Base-by-base conservation (phyloP, 2,329 filamentous ascomycete species). In the Geosmithia flava region DNA sequence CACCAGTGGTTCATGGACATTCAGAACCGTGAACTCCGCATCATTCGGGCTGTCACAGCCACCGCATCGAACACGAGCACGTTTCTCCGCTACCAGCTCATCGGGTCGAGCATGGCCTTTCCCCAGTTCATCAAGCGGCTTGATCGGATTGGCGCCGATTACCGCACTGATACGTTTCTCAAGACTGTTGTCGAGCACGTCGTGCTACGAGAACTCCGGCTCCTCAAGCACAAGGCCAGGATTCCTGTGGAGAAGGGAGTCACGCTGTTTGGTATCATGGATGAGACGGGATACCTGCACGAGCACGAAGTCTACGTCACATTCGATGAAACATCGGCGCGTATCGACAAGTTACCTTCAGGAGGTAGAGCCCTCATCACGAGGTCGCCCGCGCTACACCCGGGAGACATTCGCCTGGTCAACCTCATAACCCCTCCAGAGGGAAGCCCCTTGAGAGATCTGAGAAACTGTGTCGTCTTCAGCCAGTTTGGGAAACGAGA, bases 261-360 rank as follows among this genome's bases (percentile, higher is more conserved):
- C n/a, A 89, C 86, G 0, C 69, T 94, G 0, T 89, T 88, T 54
- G 88, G 88, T 0, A 72, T 94, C 46, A 85, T 93, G 78, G 88
- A 95, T 52, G 87, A 94, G 61, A 88, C 85, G 0, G 78, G 76
- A 0, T 76, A 73, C 37, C 68, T 95, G 0, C 53, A 73, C 10
- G 80, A 87, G 56, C 75, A 76, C 1, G 70, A 94, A 52, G 74
- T 91, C 0, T 90, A 81, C 54, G 74, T 85, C 47, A 74, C 76
- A 0, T 78, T 75, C 39, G 69, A 80, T 44, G 67, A 60, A 40
- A 55, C 55, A 10, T 45, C 57, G n/a, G 23, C 29, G 11, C 19
- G 39, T 7, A 51, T 49, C 19, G 45, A 30, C 10, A 29, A 20
- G 2, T 46, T 37, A 10, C 53, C 74, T 0, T 49, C 49, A 23